Evolutionary conservation across 179 eudicot species (phyloP), one percentile per base, ranked within the genome.

Genomic region (Gypsophila paniculata): DNA sequence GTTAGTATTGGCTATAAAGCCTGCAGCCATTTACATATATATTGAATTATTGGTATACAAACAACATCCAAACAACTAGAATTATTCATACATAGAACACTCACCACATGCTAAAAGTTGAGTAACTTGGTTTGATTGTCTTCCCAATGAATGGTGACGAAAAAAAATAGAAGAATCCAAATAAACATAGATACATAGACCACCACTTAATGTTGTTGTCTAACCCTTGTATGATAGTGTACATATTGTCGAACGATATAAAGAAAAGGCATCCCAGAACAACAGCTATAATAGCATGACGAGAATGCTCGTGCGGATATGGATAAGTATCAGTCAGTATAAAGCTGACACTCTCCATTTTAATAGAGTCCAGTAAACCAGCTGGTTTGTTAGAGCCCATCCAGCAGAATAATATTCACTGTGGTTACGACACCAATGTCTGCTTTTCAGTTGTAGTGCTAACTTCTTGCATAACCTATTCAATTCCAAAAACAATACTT

Each of bases 131-230:
- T 80, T 84, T 92, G 70, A 92, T 90, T 25, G 95, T 92, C 87
- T 95, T 95, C 77, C 96, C 95, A 54, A 95, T 76, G 74, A 95
- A 92, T 49, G 99, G 99, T 57, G 98, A 95, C 72, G 98, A 95
- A 82, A 95, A 95, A 92, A 95, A 95, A 81, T 90, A 92, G 89
- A 95, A 95, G 84, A 92, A 95, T 25, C 96, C 99, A 36, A 92
- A 88, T 81, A 95, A 84, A 75, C 95, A 95, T 39, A 78, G 79
- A 61, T 95, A 95, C 97, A 95, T 95, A 23, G 97, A 95, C 99
- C 99, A 95, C 99, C 99, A 95, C 75, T 95, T 95, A 62, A 95
- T 82, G 80, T 90, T 94, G 82, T 76, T 86, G 86, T 94, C 98
- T 69, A 95, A 79, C 78, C 91, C 93, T 77, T 88, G 97, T 68